A percentile compares a stretch with the other conserved stretches of the same genome.
phyloP scores from a whole-genome alignment of 768 basidiomycete species.

The Lanmaoa pseudosensibilis region DNA sequence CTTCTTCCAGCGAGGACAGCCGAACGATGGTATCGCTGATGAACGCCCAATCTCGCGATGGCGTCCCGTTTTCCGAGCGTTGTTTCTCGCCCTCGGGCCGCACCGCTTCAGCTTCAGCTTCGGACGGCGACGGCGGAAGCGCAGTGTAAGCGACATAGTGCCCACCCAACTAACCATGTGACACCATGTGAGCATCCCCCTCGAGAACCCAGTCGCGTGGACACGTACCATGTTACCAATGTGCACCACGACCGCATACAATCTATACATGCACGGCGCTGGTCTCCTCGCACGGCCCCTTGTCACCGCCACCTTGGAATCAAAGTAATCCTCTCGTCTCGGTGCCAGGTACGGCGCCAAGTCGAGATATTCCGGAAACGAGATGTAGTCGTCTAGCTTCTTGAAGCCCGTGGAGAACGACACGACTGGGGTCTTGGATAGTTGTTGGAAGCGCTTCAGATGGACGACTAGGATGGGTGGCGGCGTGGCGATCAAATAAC shows the following conservation, averaged over 20 bases:
- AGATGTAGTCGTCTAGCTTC: constrained; percentile 88
- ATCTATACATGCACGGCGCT: constrained; percentile 59
- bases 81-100: constrained; percentile 13
- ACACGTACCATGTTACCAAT: constrained; percentile 79
- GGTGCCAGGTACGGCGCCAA: constrained; percentile 86
- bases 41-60: constrained; percentile 77
- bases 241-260: constrained; percentile 84
- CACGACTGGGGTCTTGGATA: constrained; percentile 58
- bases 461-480: constrained; percentile 92
- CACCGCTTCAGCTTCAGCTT: constrained; percentile 7
- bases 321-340: constrained; percentile 65
- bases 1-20: constrained; percentile 80
- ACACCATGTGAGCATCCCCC: neutral
- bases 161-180: constrained; percentile 64
- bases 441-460: constrained; percentile 92
- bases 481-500: constrained; percentile 83
- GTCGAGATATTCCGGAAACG: constrained; percentile 87
- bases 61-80: neutral
- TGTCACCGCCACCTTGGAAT: constrained; percentile 35
- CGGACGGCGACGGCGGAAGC: constrained; percentile 45
- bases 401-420: constrained; percentile 74
- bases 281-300: constrained; percentile 28
- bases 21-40: constrained; percentile 90
- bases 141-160: constrained; percentile 89
- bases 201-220: too few relatives aligned